These are phyloP conservation scores for Imleria badia DNA, from an alignment of 768 basidiomycete species.

Conservation along the genomic window DNA sequence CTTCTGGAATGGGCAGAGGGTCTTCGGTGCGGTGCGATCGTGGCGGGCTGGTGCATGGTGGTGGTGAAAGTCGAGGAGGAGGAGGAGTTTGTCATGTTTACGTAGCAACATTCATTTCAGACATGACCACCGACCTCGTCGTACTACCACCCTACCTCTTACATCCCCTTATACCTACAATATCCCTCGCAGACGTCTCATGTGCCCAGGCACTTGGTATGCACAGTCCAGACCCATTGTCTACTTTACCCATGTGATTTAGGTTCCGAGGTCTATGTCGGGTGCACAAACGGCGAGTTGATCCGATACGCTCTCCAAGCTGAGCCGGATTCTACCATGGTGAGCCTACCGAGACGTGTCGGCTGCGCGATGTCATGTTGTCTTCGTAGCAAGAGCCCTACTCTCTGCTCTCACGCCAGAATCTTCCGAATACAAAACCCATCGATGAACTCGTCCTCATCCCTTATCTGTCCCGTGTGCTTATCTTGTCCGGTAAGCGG, in stretches of 20 bases:
- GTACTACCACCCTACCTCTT: constrained; percentile 66
- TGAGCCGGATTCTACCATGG: constrained; percentile 47
- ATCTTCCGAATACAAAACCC: constrained; percentile 63
- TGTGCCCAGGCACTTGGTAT: constrained; percentile 61
- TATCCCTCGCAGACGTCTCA: constrained; percentile 27
- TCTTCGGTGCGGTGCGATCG: constrained; percentile 17
- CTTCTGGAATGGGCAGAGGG: constrained; percentile 18
- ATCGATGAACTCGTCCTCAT: constrained; percentile 81
- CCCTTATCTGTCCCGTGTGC: constrained; percentile 68
- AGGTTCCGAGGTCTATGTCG: constrained; percentile 87
- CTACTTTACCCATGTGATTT: constrained; percentile 3
- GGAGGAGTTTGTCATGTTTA: constrained; percentile 7
- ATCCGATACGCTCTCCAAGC: constrained; percentile 74
- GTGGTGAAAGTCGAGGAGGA: not conserved
- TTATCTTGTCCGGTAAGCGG: constrained; percentile 72
- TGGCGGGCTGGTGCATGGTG: constrained; percentile 16
- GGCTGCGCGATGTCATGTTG: not conserved
- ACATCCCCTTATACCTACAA: constrained; percentile 44
- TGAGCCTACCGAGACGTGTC: constrained; percentile 23
- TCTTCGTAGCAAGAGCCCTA: constrained; percentile 56
- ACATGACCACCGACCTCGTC: constrained; percentile 37
- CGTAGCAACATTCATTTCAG: constrained; percentile 10
- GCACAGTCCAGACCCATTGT: constrained; percentile 2
- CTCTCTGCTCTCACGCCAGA: constrained; percentile 65
- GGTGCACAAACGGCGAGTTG: constrained; percentile 82